Evolutionary conservation across 2,329 filamentous ascomycete genomes (phyloP).

Genomic region (Sclerotinia nivalis): DNA sequence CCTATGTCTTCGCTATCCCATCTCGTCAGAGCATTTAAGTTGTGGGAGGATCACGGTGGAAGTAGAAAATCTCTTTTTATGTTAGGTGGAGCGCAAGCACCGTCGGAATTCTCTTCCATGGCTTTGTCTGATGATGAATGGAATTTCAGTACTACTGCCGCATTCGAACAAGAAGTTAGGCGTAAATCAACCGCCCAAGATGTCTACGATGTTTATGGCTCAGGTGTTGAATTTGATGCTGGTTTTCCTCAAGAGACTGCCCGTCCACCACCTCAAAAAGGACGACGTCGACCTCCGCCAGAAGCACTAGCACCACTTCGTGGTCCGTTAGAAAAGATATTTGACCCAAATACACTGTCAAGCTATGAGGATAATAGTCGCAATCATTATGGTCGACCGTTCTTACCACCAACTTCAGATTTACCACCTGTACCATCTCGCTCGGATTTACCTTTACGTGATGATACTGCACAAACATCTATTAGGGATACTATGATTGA

Average conservation of each 20-base stretch:
- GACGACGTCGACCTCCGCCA: slow-evolving; percentile 55
- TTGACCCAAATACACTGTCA: slow-evolving; percentile 65
- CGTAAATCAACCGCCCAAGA: slow-evolving; percentile 55
- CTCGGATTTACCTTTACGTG: slow-evolving; percentile 60
- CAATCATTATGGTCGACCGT: slow-evolving; percentile 56
- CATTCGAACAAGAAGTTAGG: slow-evolving; percentile 61
- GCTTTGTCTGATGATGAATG: slow-evolving; percentile 57
- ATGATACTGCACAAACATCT: slow-evolving; percentile 53
- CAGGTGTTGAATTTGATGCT: slow-evolving; percentile 53
- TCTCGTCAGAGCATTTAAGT: slow-evolving; percentile 69
- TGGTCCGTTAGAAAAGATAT: slow-evolving; percentile 63
- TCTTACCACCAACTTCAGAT: slow-evolving; percentile 28
- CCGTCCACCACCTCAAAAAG: slow-evolving; percentile 47
- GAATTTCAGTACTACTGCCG: slow-evolving; percentile 67
- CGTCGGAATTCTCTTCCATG: slow-evolving; percentile 45
- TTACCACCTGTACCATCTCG: slow-evolving; percentile 27
- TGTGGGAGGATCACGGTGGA: slow-evolving; percentile 75
- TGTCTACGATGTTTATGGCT: slow-evolving; percentile 62
- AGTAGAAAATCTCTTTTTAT: slow-evolving; percentile 66
- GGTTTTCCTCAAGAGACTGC: slow-evolving; percentile 48
- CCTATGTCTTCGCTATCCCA: slow-evolving; percentile 64
- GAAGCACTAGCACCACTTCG: slow-evolving; percentile 56
- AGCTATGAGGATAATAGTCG: slow-evolving; percentile 65
- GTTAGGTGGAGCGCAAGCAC: slow-evolving; percentile 55
- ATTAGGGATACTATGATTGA: slow-evolving; percentile 66